phyloP scores from a whole-genome alignment of 2,329 filamentous ascomycete species.

The Colletotrichum sansevieriae region DNA sequence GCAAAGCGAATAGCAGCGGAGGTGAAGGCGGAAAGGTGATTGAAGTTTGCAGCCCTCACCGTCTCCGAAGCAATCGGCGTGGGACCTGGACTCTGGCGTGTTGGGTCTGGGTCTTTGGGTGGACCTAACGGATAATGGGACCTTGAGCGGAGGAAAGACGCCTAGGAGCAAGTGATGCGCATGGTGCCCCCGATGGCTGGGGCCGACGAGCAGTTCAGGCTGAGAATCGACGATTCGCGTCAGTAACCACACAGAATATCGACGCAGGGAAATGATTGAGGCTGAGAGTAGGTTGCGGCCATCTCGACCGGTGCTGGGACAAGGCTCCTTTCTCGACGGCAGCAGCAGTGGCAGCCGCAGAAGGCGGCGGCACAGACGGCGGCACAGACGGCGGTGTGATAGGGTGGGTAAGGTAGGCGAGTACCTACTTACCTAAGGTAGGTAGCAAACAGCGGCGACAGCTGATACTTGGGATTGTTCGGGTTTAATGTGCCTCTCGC shows the following conservation, averaged over 20 bases:
- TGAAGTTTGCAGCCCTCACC: slow-evolving; percentile 25
- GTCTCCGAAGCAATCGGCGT: slow-evolving; percentile 13
- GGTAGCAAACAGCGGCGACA: too few species aligned
- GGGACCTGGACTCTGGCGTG: too few species aligned
- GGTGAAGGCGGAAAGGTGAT: not conserved
- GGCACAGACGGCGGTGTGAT: slow-evolving; percentile 1
- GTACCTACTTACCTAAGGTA: not conserved
- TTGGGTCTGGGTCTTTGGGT: not conserved
- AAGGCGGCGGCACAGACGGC: not conserved
- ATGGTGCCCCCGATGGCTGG: slow-evolving; percentile 27
- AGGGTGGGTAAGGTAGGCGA: not conserved
- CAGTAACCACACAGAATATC: slow-evolving; percentile 4
- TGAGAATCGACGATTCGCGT: slow-evolving; percentile 2
- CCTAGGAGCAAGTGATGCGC: slow-evolving; percentile 29
- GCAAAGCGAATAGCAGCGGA: not conserved
- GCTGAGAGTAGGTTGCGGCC: slow-evolving; percentile 20
- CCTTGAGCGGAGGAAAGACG: slow-evolving; percentile 25
- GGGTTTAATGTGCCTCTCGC: too few species aligned
- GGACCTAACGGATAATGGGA: slow-evolving; percentile 20
- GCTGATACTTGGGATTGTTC: too few species aligned
- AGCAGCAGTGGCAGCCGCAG: not conserved
- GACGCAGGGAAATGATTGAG: slow-evolving; percentile 15
- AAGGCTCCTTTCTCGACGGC: slow-evolving; percentile 19
- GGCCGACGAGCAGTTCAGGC: slow-evolving; percentile 11
- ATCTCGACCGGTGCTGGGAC: slow-evolving; percentile 20